These are phyloP conservation scores for Buxus sempervirens DNA, from an alignment of 164 flowering plant species.

Conservation along the genomic window DNA sequence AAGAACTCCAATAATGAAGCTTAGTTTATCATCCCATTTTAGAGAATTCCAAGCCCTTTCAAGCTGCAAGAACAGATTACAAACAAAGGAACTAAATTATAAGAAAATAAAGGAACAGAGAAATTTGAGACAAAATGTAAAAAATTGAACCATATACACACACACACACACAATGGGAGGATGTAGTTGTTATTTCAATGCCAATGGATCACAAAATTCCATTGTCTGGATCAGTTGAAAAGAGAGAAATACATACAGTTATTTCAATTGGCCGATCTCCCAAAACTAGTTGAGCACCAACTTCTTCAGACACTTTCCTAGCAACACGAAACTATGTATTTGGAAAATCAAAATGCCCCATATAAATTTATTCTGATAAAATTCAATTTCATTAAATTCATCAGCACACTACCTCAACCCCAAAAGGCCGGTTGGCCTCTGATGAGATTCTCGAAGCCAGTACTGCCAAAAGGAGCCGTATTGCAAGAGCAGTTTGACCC, in stretches of 20 bases:
- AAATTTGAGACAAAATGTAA: too few relatives aligned
- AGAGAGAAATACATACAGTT: conserved; percentile 50
- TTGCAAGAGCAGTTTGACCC: conserved; percentile 87
- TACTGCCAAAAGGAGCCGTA: conserved; percentile 73
- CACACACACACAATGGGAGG: too few relatives aligned
- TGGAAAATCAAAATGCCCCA: background rate
- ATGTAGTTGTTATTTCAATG: conserved; percentile 2
- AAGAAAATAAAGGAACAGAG: background rate
- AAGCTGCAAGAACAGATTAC: conserved; percentile 45
- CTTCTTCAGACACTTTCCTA: conserved; percentile 70
- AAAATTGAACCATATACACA: too few relatives aligned
- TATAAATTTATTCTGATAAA: background rate
- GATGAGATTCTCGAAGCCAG: conserved; percentile 88
- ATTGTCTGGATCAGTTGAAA: conserved; percentile 3
- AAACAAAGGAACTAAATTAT: background rate
- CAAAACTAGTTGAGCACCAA: conserved; percentile 90
- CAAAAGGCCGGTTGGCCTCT: conserved; percentile 70
- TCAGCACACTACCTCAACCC: conserved; percentile 71
- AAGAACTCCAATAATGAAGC: conserved; percentile 49
- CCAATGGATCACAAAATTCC: background rate
- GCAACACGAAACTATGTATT: conserved; percentile 85
- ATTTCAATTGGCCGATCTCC: conserved; percentile 98
- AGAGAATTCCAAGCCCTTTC: conserved; percentile 90
- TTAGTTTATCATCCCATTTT: conserved; percentile 68
- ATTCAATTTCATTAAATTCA: background rate